Conservation (phyloP, 805 yeast species). For the Pichia californica region DNA sequence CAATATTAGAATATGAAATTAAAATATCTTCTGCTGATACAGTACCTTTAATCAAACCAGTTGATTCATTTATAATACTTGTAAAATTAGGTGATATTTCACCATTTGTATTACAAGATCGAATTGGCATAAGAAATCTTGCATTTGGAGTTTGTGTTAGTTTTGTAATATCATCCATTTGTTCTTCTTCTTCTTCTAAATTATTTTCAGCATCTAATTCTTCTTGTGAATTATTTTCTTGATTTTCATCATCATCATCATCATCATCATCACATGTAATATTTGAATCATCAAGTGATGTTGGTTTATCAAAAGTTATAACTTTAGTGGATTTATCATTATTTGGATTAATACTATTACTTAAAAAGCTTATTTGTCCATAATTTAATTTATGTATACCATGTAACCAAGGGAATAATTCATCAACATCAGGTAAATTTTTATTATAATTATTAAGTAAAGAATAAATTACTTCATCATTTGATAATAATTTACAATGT, state of each 20-base stretch:
- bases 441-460: slow-evolving; percentile 19
- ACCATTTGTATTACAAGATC: slow-evolving; percentile 26
- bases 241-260: neutral
- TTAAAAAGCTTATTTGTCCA: slow-evolving; percentile 44
- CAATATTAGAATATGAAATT: slow-evolving; percentile 33
- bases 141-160: slow-evolving; percentile 18
- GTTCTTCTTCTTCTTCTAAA: neutral
- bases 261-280: slow-evolving; percentile 13
- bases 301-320: slow-evolving; percentile 12
- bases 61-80: slow-evolving; percentile 30
- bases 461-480: slow-evolving; percentile 22
- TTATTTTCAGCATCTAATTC: neutral
- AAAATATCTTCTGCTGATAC: slow-evolving; percentile 50
- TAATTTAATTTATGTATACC: slow-evolving; percentile 57
- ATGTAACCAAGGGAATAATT: slow-evolving; percentile 88
- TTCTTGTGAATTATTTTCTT: slow-evolving; percentile 5
- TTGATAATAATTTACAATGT: slow-evolving; percentile 20
- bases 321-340: slow-evolving; percentile 8
- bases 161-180: neutral
- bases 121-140: slow-evolving; percentile 25
- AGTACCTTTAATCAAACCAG: slow-evolving; percentile 49
- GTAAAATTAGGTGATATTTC: slow-evolving; percentile 25
- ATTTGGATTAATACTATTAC: slow-evolving; percentile 15
- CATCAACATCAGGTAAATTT: slow-evolving; percentile 53
- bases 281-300: slow-evolving; percentile 6